These are phyloP conservation scores for Fusarium fracticaudum DNA, from an alignment of 2,329 filamentous ascomycete species.

Conservation along the genomic window DNA sequence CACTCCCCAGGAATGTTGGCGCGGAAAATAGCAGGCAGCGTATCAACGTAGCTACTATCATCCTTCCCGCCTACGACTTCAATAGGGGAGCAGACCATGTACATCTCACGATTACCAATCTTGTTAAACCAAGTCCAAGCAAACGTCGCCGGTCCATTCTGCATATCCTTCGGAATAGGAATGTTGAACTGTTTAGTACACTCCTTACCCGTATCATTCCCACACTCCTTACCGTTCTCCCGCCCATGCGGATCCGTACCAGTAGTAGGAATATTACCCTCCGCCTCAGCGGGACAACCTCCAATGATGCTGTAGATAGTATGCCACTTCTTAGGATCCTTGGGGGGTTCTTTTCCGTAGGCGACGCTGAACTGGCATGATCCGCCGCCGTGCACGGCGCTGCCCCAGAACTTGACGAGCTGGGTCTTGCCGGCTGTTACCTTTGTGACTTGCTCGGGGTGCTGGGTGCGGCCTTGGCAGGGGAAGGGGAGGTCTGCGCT, in stretches of 20 bases:
- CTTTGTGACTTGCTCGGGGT: conserved; percentile 36
- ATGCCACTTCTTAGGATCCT: conserved; percentile 32
- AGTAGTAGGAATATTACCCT: conserved; percentile 22
- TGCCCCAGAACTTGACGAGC: conserved; percentile 42
- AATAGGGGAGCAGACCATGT: conserved; percentile 84
- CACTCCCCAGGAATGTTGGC: conserved; percentile 43
- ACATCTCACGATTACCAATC: conserved; percentile 82
- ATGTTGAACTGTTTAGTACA: conserved; percentile 39
- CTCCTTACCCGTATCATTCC: conserved; percentile 35
- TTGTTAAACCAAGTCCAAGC: conserved; percentile 84
- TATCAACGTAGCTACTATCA: conserved; percentile 35
- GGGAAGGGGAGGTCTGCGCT: conserved; percentile 35
- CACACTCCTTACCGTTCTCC: conserved; percentile 35
- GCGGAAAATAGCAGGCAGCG: conserved; percentile 33
- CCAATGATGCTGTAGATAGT: conserved; percentile 42
- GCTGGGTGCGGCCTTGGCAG: conserved; percentile 34
- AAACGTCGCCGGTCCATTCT: conserved; percentile 67
- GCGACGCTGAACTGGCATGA: conserved; percentile 42
- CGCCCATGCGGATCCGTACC: conserved; percentile 30
- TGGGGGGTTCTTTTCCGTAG: conserved; percentile 34
- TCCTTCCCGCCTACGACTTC: conserved; percentile 60
- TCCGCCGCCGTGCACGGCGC: conserved; percentile 42
- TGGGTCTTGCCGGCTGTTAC: conserved; percentile 35
- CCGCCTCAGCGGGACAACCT: conserved; percentile 38
- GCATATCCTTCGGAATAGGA: conserved; percentile 42